Evolutionary conservation across 441 rosid species (phyloP).

Genomic region (Codiaeum variegatum): DNA sequence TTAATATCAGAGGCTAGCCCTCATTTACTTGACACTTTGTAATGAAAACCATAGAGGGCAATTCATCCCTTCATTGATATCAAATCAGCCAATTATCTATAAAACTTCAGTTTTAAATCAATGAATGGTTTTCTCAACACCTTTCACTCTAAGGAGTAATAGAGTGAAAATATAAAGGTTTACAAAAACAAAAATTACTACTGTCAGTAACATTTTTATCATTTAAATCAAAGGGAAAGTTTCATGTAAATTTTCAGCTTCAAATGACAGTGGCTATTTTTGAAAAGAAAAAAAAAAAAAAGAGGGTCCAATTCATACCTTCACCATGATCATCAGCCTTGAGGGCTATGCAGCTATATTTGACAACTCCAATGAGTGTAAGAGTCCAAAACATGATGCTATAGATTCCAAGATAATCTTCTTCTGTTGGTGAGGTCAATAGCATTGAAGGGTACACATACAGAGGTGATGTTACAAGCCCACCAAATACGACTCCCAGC

Average conservation of each 20-base stretch:
- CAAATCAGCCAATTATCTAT: too few relatives aligned
- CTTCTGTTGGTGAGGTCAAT: conserved; percentile 52
- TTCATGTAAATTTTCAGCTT: neutral
- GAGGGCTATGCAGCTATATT: conserved; percentile 49
- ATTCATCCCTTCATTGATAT: too few relatives aligned
- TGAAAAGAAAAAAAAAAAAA: neutral
- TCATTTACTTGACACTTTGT: too few relatives aligned
- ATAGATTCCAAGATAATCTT: conserved; percentile 58
- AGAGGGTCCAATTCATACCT: conserved; percentile 30
- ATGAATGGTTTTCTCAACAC: too few relatives aligned
- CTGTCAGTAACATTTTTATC: neutral
- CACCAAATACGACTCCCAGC: conserved; percentile 66
- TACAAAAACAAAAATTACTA: neutral
- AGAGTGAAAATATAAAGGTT: neutral
- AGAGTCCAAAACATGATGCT: conserved; percentile 77
- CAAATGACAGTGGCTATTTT: neutral
- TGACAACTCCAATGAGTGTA: conserved; percentile 57
- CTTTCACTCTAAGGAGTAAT: neutral
- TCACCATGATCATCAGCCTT: conserved; percentile 71
- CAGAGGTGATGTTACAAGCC: conserved; percentile 61
- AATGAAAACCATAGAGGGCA: too few relatives aligned
- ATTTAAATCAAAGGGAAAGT: neutral
- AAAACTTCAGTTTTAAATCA: too few relatives aligned
- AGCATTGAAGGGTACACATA: conserved; percentile 70
- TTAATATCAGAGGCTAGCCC: too few relatives aligned